phyloP scores from a whole-genome alignment of 164 flowering plant species.

The Sedum album region DNA sequence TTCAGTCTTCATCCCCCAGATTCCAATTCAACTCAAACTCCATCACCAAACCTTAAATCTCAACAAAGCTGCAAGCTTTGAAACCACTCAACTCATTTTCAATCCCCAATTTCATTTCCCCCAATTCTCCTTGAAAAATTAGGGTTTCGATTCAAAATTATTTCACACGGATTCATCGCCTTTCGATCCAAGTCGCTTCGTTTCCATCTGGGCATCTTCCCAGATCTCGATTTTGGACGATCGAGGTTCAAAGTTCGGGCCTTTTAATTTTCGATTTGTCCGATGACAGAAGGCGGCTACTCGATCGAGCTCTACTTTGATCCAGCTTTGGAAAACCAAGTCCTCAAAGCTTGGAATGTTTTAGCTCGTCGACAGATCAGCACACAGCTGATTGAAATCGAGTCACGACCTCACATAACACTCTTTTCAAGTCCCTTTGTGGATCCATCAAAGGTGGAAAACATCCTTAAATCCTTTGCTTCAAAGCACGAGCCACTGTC shows the following conservation, averaged over 20 bases:
- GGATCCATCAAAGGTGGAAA: slow-evolving; percentile 55
- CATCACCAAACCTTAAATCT: not conserved
- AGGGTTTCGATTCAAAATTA: not conserved
- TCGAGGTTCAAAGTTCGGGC: not conserved
- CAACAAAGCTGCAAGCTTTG: not conserved
- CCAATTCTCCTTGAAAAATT: not conserved
- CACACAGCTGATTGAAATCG: slow-evolving; percentile 79
- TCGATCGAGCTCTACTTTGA: no score
- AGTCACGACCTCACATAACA: slow-evolving; percentile 93
- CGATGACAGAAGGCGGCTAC: slow-evolving; percentile 69
- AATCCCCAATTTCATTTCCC: not conserved
- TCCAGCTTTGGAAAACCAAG: slow-evolving; percentile 94
- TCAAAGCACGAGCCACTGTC: slow-evolving; percentile 68
- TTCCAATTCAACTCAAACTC: not conserved
- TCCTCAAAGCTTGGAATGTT: no score
- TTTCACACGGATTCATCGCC: not conserved
- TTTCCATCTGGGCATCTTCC: not conserved
- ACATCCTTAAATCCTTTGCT: no score
- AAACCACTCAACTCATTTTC: not conserved
- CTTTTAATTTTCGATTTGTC: not conserved
- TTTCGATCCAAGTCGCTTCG: not conserved
- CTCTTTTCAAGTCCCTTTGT: slow-evolving; percentile 55
- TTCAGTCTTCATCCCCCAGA: not conserved
- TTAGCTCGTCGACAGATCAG: slow-evolving; percentile 90
- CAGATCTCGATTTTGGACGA: slow-evolving; percentile 11